Base-by-base conservation (phyloP, 495 filamentous ascomycete genomes). In the Hypoxylon intermedium region DNA sequence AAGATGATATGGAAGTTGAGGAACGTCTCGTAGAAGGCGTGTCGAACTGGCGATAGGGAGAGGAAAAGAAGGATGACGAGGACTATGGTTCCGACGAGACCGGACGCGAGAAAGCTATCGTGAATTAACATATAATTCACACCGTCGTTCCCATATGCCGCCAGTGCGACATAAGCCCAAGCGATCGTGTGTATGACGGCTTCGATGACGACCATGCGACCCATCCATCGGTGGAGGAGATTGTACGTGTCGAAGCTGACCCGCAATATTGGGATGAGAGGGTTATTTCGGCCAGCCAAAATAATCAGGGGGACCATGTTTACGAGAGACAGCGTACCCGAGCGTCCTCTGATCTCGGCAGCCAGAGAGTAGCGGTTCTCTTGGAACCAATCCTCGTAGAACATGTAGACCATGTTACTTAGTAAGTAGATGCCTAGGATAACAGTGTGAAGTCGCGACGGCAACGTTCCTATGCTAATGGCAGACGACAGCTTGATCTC, bases 11-110 rank as follows among this genome's bases (percentile, higher is more conserved):
- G 94, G 18, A 88, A 65, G 61, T 89, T 86, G 53, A 98, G 79
- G 76, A 98, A 98, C 0, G 88, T 90, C 74, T 98, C 95, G 73
- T 98, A 98, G 74, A 96, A 97, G 13, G 93, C 93, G 72, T 97
- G 93, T 30, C 94, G 85, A 37, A 98, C 65, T 3, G 90, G 83
- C 1, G 90, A 90, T 9, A 87, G 77, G 21, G 92, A 88, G 18
- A 82, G 56, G 37, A 91, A 63, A 20, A 88, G 57, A 26, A 92
- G 65, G 56, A 89, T 61, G 30, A 80, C 59, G 53, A 92, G 74
- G 11, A 82, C 82, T 12, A 84, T 67, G 11, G 83, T 82, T 5
- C 78, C 83, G 19, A 81, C 61, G 9, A 75, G 72, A 11, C 80
- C 77, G 16, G 74, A 83, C 9, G 77, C 67, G 43, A 90, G 76